Evolutionary conservation across 805 yeast genomes (phyloP).

Genomic region (Pichia deserticola): DNA sequence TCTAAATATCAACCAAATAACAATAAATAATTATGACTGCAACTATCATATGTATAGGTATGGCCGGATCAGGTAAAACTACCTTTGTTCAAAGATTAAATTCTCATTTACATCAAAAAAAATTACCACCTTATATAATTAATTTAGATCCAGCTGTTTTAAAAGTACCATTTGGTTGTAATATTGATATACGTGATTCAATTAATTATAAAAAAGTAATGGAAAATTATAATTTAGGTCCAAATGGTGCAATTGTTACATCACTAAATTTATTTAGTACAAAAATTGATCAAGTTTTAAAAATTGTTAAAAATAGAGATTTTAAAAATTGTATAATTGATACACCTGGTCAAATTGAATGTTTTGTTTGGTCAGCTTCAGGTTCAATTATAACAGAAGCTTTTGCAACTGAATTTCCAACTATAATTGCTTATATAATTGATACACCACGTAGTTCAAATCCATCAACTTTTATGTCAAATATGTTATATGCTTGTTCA

Average conservation of each 20-base stretch:
- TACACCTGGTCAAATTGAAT: conserved; percentile 98
- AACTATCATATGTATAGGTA: conserved; percentile 34
- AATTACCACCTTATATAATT: conserved; percentile 80
- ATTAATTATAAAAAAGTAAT: conserved; percentile 92
- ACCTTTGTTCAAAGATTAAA: conserved; percentile 94
- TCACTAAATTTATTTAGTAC: conserved; percentile 88
- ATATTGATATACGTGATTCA: conserved; percentile 93
- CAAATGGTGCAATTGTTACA: conserved; percentile 97
- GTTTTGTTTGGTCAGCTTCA: conserved; percentile 97
- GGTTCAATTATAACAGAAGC: conserved; percentile 96
- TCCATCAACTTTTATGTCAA: conserved; percentile 96
- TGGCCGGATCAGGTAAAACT: conserved; percentile 83
- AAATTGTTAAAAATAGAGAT: conserved; percentile 70
- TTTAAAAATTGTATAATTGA: conserved; percentile 75
- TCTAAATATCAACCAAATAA: neutral
- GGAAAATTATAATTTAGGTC: conserved; percentile 93
- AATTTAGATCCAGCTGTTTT: conserved; percentile 95
- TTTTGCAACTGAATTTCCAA: conserved; percentile 92
- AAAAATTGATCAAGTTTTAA: conserved; percentile 91
- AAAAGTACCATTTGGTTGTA: conserved; percentile 88
- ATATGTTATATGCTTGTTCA: conserved; percentile 97
- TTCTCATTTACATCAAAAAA: conserved; percentile 71
- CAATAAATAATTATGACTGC: conserved; percentile 20
- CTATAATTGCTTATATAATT: conserved; percentile 89
- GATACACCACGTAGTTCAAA: conserved; percentile 94